Conservation (phyloP, 495 filamentous ascomycete species). For the Penicillium arizonense region DNA sequence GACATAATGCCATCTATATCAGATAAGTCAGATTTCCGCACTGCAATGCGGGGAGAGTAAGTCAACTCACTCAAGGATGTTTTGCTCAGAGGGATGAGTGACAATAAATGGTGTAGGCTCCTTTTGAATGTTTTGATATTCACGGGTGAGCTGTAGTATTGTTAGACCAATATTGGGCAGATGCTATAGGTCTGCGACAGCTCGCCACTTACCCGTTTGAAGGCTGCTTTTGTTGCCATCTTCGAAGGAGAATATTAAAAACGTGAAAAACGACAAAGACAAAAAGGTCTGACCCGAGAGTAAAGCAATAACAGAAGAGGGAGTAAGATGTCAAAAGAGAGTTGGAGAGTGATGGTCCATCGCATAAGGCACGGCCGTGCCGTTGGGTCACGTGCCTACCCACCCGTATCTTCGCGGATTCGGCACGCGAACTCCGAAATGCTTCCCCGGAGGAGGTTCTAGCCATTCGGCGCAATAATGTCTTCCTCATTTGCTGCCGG, state of each 20-base stretch:
- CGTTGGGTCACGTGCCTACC: slow-evolving; percentile 25
- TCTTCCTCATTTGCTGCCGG: slow-evolving; percentile 41
- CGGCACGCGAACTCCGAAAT: slow-evolving; percentile 17
- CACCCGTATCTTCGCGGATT: slow-evolving; percentile 7
- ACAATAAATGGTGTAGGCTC: slow-evolving; percentile 92
- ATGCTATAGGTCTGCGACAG: not conserved
- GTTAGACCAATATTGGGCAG: slow-evolving; percentile 13
- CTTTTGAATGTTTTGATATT: slow-evolving; percentile 89
- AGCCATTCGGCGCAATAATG: slow-evolving; percentile 44
- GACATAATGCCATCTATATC: slow-evolving; percentile 92
- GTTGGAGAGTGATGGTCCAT: slow-evolving; percentile 2
- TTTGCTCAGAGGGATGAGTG: slow-evolving; percentile 89
- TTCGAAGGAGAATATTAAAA: slow-evolving; percentile 1
- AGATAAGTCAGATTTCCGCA: slow-evolving; percentile 1
- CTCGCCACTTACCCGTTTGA: slow-evolving; percentile 67
- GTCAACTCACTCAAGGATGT: slow-evolving; percentile 80
- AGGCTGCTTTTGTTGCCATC: slow-evolving; percentile 83
- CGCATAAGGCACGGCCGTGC: slow-evolving; percentile 1
- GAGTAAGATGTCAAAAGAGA: not conserved
- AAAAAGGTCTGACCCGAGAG: not conserved
- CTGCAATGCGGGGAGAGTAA: not conserved
- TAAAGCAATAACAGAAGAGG: not conserved
- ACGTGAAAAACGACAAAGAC: not conserved
- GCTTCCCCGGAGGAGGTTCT: slow-evolving; percentile 14
- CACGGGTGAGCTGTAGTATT: slow-evolving; percentile 71